A percentile compares a stretch with the other conserved stretches of the same genome.
Evolutionary conservation across 164 flowering plant genomes (phyloP).

Genomic region (Nelumbo lutea): DNA sequence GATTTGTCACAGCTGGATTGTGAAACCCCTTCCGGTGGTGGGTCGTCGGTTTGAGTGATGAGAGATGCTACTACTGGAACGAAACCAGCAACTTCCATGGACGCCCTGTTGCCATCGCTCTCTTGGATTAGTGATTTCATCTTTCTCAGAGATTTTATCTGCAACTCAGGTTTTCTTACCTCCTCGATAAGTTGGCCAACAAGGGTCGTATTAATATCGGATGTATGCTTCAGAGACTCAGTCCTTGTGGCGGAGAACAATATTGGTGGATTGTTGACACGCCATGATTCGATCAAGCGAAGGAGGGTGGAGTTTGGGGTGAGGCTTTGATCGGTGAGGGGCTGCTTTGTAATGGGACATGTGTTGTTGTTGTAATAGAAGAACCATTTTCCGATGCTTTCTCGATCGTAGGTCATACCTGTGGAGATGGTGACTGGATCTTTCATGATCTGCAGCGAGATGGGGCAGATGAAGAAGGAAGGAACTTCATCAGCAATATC

Average conservation of each 20-base stretch:
- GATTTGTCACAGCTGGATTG: neutral
- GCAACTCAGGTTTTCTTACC: conserved; percentile 25
- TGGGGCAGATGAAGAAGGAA: conserved; percentile 60
- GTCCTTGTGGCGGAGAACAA: conserved; percentile 28
- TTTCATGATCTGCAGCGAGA: conserved; percentile 64
- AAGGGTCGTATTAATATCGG: conserved; percentile 4
- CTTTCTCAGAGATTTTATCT: conserved; percentile 26
- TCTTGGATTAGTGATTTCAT: conserved; percentile 44
- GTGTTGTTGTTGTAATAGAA: conserved; percentile 36
- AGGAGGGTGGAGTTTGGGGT: conserved; percentile 75
- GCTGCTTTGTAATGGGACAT: conserved; percentile 55
- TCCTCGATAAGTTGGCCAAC: conserved; percentile 33
- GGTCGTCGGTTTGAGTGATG: neutral
- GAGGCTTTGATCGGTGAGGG: conserved; percentile 23
- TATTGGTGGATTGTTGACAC: conserved; percentile 31
- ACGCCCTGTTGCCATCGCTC: conserved; percentile 32
- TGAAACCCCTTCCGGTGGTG: neutral
- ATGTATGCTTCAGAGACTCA: conserved; percentile 31
- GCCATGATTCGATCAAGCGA: conserved; percentile 66
- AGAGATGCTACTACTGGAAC: conserved; percentile 40
- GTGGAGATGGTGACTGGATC: conserved; percentile 67
- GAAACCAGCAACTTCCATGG: conserved; percentile 43
- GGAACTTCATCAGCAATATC: conserved; percentile 32
- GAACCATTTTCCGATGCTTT: conserved; percentile 64
- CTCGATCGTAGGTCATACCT: conserved; percentile 68